Evolutionary conservation across 140 eudicot genomes (phyloP).

Genomic region (Erigeron philadelphicus): DNA sequence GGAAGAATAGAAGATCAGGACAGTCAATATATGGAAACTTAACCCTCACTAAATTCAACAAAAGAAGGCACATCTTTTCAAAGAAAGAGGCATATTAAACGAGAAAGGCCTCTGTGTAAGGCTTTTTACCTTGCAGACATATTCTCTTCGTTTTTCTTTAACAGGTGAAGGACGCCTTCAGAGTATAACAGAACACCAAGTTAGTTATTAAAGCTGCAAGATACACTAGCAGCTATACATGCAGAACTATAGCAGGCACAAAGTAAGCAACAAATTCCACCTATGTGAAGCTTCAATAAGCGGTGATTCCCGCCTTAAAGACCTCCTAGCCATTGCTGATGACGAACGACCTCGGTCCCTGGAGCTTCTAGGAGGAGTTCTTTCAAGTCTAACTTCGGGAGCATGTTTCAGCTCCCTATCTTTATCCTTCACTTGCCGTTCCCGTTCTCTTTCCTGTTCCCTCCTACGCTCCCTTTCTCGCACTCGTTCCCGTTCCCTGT

Average conservation of each 20-base stretch:
- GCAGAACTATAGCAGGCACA: conserved; percentile 50
- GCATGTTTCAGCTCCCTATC: conserved; percentile 53
- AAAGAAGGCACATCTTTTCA: not conserved
- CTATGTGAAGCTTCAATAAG: conserved; percentile 71
- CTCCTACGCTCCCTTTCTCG: conserved; percentile 48
- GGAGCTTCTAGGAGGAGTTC: conserved; percentile 60
- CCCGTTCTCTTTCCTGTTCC: conserved; percentile 46
- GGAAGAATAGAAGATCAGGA: conserved; percentile 5
- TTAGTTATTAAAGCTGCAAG: conserved; percentile 63
- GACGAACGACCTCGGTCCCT: conserved; percentile 67
- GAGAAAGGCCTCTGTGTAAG: conserved; percentile 31
- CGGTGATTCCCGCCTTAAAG: conserved; percentile 74
- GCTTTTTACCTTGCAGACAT: conserved; percentile 90
- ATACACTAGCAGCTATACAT: conserved; percentile 48
- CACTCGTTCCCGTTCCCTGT: conserved; percentile 50
- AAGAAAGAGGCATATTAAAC: conserved; percentile 17
- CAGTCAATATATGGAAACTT: conserved; percentile 12
- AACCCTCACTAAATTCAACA: not conserved
- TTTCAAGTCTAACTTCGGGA: conserved; percentile 48
- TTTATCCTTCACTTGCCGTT: conserved; percentile 56
- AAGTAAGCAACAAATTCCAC: conserved; percentile 62
- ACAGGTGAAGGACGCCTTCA: conserved; percentile 98
- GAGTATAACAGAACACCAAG: conserved; percentile 64
- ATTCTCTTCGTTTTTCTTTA: conserved; percentile 88
- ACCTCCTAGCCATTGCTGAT: conserved; percentile 47